Evolutionary conservation across 179 eudicot species (phyloP), one percentile per base, ranked within the genome.

Genomic region (Monotropa hypopitys): DNA sequence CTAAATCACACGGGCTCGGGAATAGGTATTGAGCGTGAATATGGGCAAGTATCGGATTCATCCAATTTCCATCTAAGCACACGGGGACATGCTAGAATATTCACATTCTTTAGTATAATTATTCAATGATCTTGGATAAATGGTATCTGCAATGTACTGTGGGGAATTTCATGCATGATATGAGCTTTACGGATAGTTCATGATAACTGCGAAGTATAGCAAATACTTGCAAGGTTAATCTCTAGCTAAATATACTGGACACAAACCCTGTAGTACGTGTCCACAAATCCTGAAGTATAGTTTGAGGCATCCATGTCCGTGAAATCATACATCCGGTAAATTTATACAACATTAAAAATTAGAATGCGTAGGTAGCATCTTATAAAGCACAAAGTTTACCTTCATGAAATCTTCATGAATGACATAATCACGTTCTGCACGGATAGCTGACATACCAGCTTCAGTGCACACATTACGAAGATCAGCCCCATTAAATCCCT

Each of bases 331-430:
- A 21, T 21, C 74, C 23, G 2, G 43, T 23, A 2, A 46, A 21
- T 21, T 47, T 35, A 53, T 20, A 11, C 28, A 66, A 7, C 21
- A n/a, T 33, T 40, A 33, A 49, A 71, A 59, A 57, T 30, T 1
- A 54, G 9, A 26, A 74, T 80, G 87, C 94, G 96, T 89, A n/a
- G n/a, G 90, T 89, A 80, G 88, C 90, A 86, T 94, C 93, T 85
- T 92, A 92, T 68, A 76, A 92, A 83, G 89, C 96, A 59, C 96
- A 91, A 85, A 90, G 91, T 6, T 76, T 84, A 91, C 98, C 98
- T 91, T 93, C 97, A 94, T 94, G 83, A 94, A 94, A 88, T 94
- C 96, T 85, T 92, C 98, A 71, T 94, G 97, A 76, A 94, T 87
- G 76, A 94, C 97, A 79, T 92, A 94, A 83, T 94, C 97, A 65